Evolutionary conservation across 192 early-diverging fungal species (phyloP), one percentile per base, ranked within the genome.

Genomic region (Rhizophagus prolifer): DNA sequence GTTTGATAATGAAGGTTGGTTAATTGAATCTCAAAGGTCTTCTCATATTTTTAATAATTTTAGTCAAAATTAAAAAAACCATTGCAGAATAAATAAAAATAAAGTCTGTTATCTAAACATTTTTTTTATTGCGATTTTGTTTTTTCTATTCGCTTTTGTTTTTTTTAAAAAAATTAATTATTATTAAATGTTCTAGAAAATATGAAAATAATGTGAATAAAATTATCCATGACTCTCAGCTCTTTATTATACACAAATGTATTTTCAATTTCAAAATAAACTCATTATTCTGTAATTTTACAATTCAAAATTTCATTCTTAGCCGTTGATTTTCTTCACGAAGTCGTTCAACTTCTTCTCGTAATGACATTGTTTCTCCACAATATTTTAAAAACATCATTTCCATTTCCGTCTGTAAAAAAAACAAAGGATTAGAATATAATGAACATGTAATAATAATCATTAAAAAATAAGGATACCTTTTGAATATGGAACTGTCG

Each of bases 401-500:
- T 68, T 90, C 85, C 21, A 92, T 85, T 54, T 91, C 89, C 16
- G 69, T 85, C 88, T 89, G 72, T 31, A 38, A 47, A 21, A 47
- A 13, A 63, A 19, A n/a, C n/a, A n/a, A 46, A 30, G n/a, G 66
- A 14, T 50, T 60, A 28, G 31, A 47, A 87, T 23, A 25, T 21
- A 25, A 38, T 26, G 34, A 5, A 36, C 6, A 59, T 13, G 50
- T 31, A 41, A 80, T 60, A 62, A n/a, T 75, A 61, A 41, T 19
- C 9, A 58, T 23, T 58, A 26, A 14, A 26, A 67, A 23, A 25
- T 74, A 14, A 10, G 72, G 74, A 34, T 14, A 91, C 87, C 82
- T 88, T 88, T 81, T 92, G 91, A 28, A 89, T 85, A 69, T 86
- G 84, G 82, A 92, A 92, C 72, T 92, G 89, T 54, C 88, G 81